Percentiles rank a stretch among this genome's conserved stretches.
Evolutionary conservation across 805 yeast species (phyloP).

Genomic region (Candida anglica): DNA sequence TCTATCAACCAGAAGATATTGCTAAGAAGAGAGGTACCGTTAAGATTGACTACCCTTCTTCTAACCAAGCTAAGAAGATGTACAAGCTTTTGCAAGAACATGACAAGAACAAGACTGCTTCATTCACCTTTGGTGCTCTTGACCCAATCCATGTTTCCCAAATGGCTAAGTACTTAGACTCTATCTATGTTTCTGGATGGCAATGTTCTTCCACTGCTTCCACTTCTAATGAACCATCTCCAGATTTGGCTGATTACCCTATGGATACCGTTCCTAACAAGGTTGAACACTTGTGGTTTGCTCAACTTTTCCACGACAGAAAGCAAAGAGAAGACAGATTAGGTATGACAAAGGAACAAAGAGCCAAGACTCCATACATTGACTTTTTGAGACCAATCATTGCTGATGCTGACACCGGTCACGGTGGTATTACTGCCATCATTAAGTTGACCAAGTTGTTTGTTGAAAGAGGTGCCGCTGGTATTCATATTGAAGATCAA

Average conservation of each 20-base stretch:
- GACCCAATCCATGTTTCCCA: constrained; percentile 95
- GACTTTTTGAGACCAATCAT: constrained; percentile 93
- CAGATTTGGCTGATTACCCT: constrained; percentile 98
- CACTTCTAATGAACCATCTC: constrained; percentile 95
- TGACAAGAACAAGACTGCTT: constrained; percentile 64
- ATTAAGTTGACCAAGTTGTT: constrained; percentile 93
- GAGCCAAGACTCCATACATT: constrained; percentile 66
- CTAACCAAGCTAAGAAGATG: constrained; percentile 77
- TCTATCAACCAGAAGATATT: constrained; percentile 83
- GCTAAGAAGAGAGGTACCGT: constrained; percentile 84
- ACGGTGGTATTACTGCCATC: constrained; percentile 96
- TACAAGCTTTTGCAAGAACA: constrained; percentile 68
- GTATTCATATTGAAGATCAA: constrained; percentile 98
- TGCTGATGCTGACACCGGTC: constrained; percentile 99
- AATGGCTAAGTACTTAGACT: constrained; percentile 93
- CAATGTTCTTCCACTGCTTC: constrained; percentile 98
- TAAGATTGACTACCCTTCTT: constrained; percentile 71
- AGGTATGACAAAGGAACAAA: constrained; percentile 54
- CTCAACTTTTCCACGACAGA: constrained; percentile 95
- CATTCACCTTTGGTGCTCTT: constrained; percentile 92
- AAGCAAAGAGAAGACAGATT: constrained; percentile 88
- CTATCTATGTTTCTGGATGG: constrained; percentile 96
- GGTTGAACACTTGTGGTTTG: constrained; percentile 95
- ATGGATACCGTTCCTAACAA: constrained; percentile 98
- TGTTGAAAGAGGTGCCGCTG: constrained; percentile 98